Conservation (phyloP, 768 basidiomycete genomes). For the Collybia sp. region DNA sequence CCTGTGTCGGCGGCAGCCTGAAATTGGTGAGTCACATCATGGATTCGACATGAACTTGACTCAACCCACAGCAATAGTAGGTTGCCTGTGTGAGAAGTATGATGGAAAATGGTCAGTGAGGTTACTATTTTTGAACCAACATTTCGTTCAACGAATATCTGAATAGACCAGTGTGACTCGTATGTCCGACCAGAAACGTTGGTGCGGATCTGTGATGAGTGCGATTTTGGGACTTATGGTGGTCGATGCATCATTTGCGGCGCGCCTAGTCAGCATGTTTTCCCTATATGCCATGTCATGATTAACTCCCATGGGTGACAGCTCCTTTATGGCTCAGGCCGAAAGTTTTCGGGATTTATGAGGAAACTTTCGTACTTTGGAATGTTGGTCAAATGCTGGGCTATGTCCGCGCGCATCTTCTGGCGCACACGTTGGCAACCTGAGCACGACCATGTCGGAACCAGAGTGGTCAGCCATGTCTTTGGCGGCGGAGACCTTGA, state of each 20-base stretch:
- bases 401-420: too few species aligned
- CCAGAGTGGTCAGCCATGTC: too few species aligned
- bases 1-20: conserved; percentile 97
- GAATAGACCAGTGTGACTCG: conserved; percentile 92
- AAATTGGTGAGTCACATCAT: conserved; percentile 69
- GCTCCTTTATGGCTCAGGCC: too few species aligned
- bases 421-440: too few species aligned
- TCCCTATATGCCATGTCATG: too few species aligned
- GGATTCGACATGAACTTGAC: background rate
- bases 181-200: conserved; percentile 98
- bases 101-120: conserved; percentile 93
- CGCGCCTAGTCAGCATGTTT: too few species aligned
- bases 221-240: conserved; percentile 98
- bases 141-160: background rate
- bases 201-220: conserved; percentile 98
- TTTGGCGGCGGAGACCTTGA: too few species aligned
- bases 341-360: too few species aligned
- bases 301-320: too few species aligned
- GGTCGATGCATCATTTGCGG: conserved; percentile 98
- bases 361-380: too few species aligned
- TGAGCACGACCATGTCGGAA: too few species aligned
- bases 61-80: conserved; percentile 70
- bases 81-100: conserved; percentile 97
- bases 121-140: background rate
- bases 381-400: too few species aligned